Percentiles rank a stretch among this genome's conserved stretches.
Evolutionary conservation across 108 stramenopile species (phyloP).

Genomic region (Bacterosira constricta): DNA sequence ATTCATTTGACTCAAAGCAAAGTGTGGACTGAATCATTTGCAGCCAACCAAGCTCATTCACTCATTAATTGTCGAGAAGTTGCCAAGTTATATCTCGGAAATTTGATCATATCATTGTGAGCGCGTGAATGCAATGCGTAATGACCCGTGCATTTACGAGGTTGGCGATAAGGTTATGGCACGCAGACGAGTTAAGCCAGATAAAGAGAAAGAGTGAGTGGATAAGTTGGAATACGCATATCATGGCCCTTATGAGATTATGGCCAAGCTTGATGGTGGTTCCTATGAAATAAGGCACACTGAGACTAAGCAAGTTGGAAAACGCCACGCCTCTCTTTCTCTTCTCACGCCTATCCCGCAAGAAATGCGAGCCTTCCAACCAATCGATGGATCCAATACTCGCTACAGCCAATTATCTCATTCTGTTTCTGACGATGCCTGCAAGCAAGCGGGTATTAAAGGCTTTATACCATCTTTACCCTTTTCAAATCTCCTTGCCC

Average conservation of each 20-base stretch:
- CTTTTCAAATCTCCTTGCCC: not conserved
- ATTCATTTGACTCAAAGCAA: too few relatives aligned
- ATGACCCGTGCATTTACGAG: too few relatives aligned
- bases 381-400: constrained; percentile 6
- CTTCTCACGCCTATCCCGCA: not conserved
- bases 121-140: too few relatives aligned
- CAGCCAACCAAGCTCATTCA: too few relatives aligned
- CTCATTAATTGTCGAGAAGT: too few relatives aligned
- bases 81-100: too few relatives aligned
- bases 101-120: too few relatives aligned
- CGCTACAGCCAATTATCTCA: not conserved
- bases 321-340: not conserved
- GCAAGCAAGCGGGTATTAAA: constrained; percentile 1
- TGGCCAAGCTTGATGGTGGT: not conserved
- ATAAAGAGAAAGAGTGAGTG: too few relatives aligned
- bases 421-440: not conserved
- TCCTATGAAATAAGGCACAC: constrained; percentile 9
- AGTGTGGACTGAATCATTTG: too few relatives aligned
- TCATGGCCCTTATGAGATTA: constrained; percentile 8
- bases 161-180: too few relatives aligned
- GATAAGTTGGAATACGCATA: too few relatives aligned
- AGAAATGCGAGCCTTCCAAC: not conserved
- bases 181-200: too few relatives aligned
- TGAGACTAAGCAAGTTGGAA: not conserved
- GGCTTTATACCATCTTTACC: constrained; percentile 2